Evolutionary conservation across 2,329 filamentous ascomycete species (phyloP).

Genomic region (Diaporthe velutina): DNA sequence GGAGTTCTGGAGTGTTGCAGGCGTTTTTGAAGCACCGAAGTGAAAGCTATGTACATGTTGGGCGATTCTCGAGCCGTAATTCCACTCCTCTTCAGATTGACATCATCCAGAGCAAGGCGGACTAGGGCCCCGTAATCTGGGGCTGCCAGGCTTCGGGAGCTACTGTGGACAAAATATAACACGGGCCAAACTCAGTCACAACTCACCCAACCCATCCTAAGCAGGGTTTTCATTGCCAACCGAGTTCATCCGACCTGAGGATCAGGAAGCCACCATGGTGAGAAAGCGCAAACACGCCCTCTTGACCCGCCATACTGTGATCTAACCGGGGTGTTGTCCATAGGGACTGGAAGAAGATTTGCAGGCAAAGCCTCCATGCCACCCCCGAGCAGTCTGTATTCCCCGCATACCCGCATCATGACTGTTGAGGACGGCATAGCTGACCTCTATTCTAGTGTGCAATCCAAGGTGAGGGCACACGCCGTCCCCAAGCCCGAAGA

Average conservation of each 20-base stretch:
- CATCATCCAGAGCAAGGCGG: slow-evolving; percentile 21
- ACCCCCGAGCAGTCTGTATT: slow-evolving; percentile 80
- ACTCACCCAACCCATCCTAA: slow-evolving; percentile 11
- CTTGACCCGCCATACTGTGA: background rate
- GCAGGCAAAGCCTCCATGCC: slow-evolving; percentile 82
- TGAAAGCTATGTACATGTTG: background rate
- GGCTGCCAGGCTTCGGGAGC: slow-evolving; percentile 3
- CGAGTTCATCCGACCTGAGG: background rate
- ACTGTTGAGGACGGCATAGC: background rate
- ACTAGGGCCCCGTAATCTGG: slow-evolving; percentile 23
- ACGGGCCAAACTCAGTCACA: slow-evolving; percentile 14
- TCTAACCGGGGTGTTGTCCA: background rate
- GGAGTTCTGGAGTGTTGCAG: background rate
- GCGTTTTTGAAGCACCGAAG: background rate
- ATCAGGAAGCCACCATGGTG: slow-evolving; percentile 32
- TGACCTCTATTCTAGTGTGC: slow-evolving; percentile 72
- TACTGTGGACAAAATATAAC: slow-evolving; percentile 16
- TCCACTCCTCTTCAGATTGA: slow-evolving; percentile 7
- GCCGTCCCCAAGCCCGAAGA: background rate
- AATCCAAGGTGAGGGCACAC: slow-evolving; percentile 78
- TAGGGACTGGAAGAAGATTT: slow-evolving; percentile 76
- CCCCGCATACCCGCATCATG: background rate
- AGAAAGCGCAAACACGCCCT: background rate
- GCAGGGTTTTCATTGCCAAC: slow-evolving; percentile 6
- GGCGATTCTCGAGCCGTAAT: background rate